Percentiles rank a stretch among this genome's conserved stretches.
Conservation (phyloP, 2,329 filamentous ascomycete genomes). For the Penicillium sp. region DNA sequence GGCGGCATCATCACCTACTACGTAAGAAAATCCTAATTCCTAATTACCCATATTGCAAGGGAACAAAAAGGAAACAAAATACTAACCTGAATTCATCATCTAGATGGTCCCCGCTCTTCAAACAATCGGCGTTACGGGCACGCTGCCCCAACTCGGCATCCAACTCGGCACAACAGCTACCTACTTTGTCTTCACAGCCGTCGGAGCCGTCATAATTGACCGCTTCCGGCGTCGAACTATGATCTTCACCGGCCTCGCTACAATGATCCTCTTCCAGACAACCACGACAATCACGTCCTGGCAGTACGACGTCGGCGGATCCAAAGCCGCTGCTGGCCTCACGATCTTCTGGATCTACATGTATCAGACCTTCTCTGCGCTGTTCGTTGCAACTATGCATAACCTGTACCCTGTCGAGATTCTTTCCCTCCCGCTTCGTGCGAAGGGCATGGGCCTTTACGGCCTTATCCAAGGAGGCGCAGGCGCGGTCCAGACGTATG, state of each 20-base stretch:
- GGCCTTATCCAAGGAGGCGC: conserved; percentile 52
- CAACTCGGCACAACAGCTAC: conserved; percentile 50
- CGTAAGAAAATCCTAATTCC: conserved; percentile 26
- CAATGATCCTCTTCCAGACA: conserved; percentile 52
- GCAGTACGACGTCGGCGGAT: conserved; percentile 44
- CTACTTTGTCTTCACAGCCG: conserved; percentile 53
- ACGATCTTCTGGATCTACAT: conserved; percentile 55
- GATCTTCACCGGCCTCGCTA: conserved; percentile 50
- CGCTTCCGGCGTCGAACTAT: conserved; percentile 50
- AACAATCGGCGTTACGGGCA: conserved; percentile 47
- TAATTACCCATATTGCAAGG: neutral
- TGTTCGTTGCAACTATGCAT: conserved; percentile 55
- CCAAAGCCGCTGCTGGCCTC: conserved; percentile 43
- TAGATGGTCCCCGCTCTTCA: conserved; percentile 39
- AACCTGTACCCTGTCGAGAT: conserved; percentile 54
- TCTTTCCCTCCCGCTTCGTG: conserved; percentile 50
- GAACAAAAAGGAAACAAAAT: neutral
- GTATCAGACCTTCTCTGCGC: conserved; percentile 54
- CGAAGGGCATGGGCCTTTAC: conserved; percentile 54
- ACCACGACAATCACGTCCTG: conserved; percentile 55
- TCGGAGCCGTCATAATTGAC: conserved; percentile 51
- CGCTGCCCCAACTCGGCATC: conserved; percentile 49
- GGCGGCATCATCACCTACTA: conserved; percentile 54
- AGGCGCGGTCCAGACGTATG: conserved; percentile 52
- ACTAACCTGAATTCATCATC: neutral